These are phyloP conservation scores for Aspergillus udagawae DNA, from an alignment of 2,329 filamentous ascomycete genomes.

Conservation along the genomic window DNA sequence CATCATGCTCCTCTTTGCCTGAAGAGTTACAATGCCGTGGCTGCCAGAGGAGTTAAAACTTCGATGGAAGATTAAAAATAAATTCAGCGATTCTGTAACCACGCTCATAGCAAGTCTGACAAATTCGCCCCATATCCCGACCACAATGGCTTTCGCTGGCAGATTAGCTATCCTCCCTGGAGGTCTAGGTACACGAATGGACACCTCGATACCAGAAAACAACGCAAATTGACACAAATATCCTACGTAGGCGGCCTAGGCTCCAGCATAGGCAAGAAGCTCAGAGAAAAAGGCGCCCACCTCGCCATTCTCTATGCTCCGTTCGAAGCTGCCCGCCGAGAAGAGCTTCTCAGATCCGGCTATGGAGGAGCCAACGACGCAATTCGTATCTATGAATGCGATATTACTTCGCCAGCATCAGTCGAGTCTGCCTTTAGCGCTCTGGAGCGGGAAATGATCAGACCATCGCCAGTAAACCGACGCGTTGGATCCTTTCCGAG, in stretches of 20 bases:
- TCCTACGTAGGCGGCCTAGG: slow-evolving; percentile 36
- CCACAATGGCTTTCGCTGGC: slow-evolving; percentile 34
- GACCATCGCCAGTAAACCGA: slow-evolving; percentile 4
- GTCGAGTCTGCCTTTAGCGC: slow-evolving; percentile 42
- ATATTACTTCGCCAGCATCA: slow-evolving; percentile 46
- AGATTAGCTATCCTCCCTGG: slow-evolving; percentile 43
- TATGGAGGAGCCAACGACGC: slow-evolving; percentile 28
- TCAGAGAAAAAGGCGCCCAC: slow-evolving; percentile 40
- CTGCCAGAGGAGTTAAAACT: too few relatives aligned
- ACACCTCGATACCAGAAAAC: not conserved
- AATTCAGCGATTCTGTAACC: too few relatives aligned
- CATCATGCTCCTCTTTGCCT: not conserved
- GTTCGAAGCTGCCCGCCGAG: slow-evolving; percentile 39
- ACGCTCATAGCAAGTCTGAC: too few relatives aligned
- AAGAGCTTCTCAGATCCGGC: slow-evolving; percentile 32
- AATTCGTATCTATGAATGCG: slow-evolving; percentile 40
- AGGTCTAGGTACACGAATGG: slow-evolving; percentile 34
- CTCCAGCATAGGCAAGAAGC: slow-evolving; percentile 39
- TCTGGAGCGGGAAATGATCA: slow-evolving; percentile 26
- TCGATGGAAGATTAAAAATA: too few relatives aligned
- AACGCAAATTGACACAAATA: slow-evolving; percentile 18
- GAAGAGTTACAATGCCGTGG: too few relatives aligned
- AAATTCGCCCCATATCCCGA: too few relatives aligned
- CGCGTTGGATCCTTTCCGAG: slow-evolving; percentile 31
- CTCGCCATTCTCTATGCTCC: slow-evolving; percentile 47